phyloP scores from a whole-genome alignment of 768 basidiomycete species.

The Gloeopeniophorella convolvens region DNA sequence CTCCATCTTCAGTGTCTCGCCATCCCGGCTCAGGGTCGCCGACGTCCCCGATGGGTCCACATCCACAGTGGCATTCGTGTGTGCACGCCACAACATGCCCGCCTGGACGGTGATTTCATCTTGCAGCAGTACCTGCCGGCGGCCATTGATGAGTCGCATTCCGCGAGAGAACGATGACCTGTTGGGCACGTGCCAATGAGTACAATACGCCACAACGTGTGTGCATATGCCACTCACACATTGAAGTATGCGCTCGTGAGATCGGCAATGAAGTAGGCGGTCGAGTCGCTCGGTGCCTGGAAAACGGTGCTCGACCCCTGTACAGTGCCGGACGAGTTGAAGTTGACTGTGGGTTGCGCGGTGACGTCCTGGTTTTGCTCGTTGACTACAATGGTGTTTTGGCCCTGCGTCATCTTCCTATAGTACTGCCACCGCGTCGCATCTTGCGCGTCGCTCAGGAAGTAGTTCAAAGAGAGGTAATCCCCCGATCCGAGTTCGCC shows the following conservation, averaged over 20 bases:
- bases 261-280: slow-evolving; percentile 77
- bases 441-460: slow-evolving; percentile 62
- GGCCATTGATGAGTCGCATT: slow-evolving; percentile 71
- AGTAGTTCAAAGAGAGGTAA: slow-evolving; percentile 74
- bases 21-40: slow-evolving; percentile 70
- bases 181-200: slow-evolving; percentile 18
- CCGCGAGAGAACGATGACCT: slow-evolving; percentile 79
- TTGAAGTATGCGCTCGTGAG: slow-evolving; percentile 69
- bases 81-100: slow-evolving; percentile 82
- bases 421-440: slow-evolving; percentile 86
- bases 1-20: slow-evolving; percentile 55
- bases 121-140: slow-evolving; percentile 86
- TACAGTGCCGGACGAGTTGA: slow-evolving; percentile 43
- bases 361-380: slow-evolving; percentile 74
- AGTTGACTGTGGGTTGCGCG: slow-evolving; percentile 51
- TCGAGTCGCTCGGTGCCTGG: slow-evolving; percentile 53
- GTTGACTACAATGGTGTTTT: slow-evolving; percentile 85
- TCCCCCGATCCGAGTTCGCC: slow-evolving; percentile 91
- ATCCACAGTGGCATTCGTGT: slow-evolving; percentile 87
- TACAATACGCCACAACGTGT: not conserved
- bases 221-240: slow-evolving; percentile 42
- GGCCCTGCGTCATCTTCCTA: slow-evolving; percentile 94
- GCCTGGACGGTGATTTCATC: slow-evolving; percentile 72
- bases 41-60: slow-evolving; percentile 48
- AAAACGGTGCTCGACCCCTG: slow-evolving; percentile 87